Evolutionary conservation across 148 eudicot genomes (phyloP), one percentile per base, ranked within the genome.

Genomic region (Mesembryanthemum crystallinum): DNA sequence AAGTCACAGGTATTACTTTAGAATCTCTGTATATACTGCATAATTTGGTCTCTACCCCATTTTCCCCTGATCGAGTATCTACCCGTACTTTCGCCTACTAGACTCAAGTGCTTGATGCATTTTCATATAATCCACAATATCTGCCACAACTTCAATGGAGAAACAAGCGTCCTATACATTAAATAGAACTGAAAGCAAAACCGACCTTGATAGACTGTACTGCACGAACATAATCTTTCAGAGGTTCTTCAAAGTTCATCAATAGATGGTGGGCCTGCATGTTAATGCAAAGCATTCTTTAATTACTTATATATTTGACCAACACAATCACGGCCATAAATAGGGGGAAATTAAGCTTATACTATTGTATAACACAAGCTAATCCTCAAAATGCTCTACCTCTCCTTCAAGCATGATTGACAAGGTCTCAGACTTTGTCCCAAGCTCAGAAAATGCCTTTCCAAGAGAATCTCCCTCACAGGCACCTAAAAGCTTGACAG

Each of bases 221-320:
- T 67, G 92, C 94, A 59, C 93, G 96, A 47, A 95, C 96, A 87
- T 90, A 95, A 81, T 92, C 97, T 81, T 95, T 95, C 83, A 95
- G 78, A 33, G 98, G 98, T 81, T 95, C 98, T 88, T 92, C 98
- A 78, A 95, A 95, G 75, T 89, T 90, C 97, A 95, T 92, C 76
- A 94, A 72, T 68, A 94, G 87, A 83, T 92, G 82, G 70, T 94
- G 88, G 21, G 98, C 97, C 98, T 94, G 80, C 82, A 85, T 5
- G 28, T 69, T n/a, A 30, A 64, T 10, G 49, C 13, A 60, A 37
- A 69, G 24, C 58, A 51, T 25, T 67, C 37, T 37, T 67, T 43
- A 76, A 71, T 62, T 69, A 35, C 49, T 61, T 49, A 62, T 13
- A 27, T 55, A 65, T 24, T 30, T 59, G 11, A 62, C 20, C 28